Evolutionary conservation across 495 filamentous ascomycete species (phyloP), one percentile per base, ranked within the genome.

Genomic region (Aspergillus funiculosus): DNA sequence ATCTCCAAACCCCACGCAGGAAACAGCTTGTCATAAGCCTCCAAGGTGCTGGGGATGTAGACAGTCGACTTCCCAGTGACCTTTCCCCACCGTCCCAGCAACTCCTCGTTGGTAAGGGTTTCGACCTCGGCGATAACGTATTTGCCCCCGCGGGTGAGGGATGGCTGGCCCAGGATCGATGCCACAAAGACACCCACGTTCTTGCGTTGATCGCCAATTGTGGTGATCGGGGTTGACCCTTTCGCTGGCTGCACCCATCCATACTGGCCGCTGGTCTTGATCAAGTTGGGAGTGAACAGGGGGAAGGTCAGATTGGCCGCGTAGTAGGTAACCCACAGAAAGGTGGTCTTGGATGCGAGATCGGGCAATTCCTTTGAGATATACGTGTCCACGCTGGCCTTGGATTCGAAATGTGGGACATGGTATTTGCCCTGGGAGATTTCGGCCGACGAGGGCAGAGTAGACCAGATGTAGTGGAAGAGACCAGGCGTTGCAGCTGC

Each of bases 151-250:
- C n/a, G n/a, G n/a, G n/a, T n/a, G n/a, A 32, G 4, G 5, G 17
- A 20, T 26, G 64, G 67, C 49, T 71, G 56, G 8, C 50, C 48
- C 1, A 75, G 43, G 21, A 73, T 66, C 6, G 68, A 58, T n/a
- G 44, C 30, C 0, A 64, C 63, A 43, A 70, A 72, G 11, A 58
- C 30, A 0, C 63, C 64, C 11, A 69, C 28, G 37, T 76, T 77
- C 8, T 39, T 48, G 2, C 8, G 42, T 13, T 59, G 56, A 32
- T 73, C 66, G 4, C 73, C 74, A 11, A 72, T 55, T 3, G 60
- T 52, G 1, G 38, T 17, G 10, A 76, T 56, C 5, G 54, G 64
- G 6, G 63, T 67, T 0, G 57, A 50, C 1, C 57, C 45, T 1
- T 53, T 34, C 21, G 52, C 57, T 6, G 51, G 55, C 10, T 58